Evolutionary conservation across 129 eudicot genomes (phyloP).

Genomic region (Helianthus annuus): DNA sequence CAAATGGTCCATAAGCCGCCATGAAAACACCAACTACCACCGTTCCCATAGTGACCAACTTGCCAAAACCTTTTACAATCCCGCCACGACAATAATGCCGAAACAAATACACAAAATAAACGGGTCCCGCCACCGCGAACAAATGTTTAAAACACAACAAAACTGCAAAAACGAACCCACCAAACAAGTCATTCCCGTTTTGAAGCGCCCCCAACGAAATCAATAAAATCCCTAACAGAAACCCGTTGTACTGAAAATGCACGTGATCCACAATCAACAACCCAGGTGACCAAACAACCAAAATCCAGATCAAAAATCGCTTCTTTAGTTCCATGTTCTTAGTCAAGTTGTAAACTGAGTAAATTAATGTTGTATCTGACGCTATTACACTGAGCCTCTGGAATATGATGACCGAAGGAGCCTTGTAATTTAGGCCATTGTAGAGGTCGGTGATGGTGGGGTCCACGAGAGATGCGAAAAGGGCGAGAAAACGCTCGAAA

Average conservation of each 20-base stretch:
- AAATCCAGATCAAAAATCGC: constrained; percentile 66
- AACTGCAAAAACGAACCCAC: constrained; percentile 81
- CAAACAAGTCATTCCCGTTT: constrained; percentile 75
- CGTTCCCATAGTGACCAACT: constrained; percentile 69
- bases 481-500: constrained; percentile 58
- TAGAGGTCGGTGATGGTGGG: constrained; percentile 70
- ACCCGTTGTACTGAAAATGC: constrained; percentile 97
- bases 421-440: constrained; percentile 58
- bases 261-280: constrained; percentile 81
- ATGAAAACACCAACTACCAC: constrained; percentile 65
- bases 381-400: constrained; percentile 65
- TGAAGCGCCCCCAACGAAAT: constrained; percentile 57
- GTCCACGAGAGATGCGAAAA: constrained; percentile 57
- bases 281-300: constrained; percentile 82
- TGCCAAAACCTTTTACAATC: constrained; percentile 62
- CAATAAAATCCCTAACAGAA: constrained; percentile 69
- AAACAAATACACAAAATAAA: constrained; percentile 84
- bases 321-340: constrained; percentile 30
- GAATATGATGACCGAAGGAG: constrained; percentile 50
- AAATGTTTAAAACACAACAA: constrained; percentile 83
- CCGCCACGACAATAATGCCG: constrained; percentile 85
- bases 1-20: constrained; percentile 89
- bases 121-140: constrained; percentile 88
- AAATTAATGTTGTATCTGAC: constrained; percentile 51
- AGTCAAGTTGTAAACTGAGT: constrained; percentile 46